phyloP scores from a whole-genome alignment of 768 basidiomycete genomes.

The Macrocybe gigantea region DNA sequence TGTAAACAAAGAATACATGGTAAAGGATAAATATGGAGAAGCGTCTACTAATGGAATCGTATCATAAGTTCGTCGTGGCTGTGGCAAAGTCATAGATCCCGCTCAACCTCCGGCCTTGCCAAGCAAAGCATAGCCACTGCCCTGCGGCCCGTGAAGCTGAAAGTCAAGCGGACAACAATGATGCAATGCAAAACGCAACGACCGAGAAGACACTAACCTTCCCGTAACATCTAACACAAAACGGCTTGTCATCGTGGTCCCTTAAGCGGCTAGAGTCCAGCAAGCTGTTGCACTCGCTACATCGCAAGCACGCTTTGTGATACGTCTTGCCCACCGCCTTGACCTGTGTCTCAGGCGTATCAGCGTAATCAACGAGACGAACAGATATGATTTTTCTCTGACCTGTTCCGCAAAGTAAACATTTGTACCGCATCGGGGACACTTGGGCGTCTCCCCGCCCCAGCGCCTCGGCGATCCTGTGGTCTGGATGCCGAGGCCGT shows the following conservation, averaged over 20 bases:
- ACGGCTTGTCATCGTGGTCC: slow-evolving; percentile 70
- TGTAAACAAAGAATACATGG: not conserved
- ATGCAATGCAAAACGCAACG: too few relatives aligned
- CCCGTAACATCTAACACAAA: slow-evolving; percentile 68
- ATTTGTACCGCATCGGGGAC: slow-evolving; percentile 64
- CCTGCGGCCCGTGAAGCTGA: slow-evolving; percentile 69
- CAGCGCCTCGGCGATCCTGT: slow-evolving; percentile 43
- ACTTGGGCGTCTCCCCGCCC: slow-evolving; percentile 54
- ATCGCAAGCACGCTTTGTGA: slow-evolving; percentile 76
- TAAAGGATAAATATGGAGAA: not conserved
- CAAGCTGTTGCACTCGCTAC: slow-evolving; percentile 58
- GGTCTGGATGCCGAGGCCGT: slow-evolving; percentile 23
- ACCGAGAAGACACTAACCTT: slow-evolving; percentile 35
- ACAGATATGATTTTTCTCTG: not conserved
- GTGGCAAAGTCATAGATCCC: not conserved
- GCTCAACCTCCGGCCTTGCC: slow-evolving; percentile 30
- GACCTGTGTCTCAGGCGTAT: slow-evolving; percentile 35
- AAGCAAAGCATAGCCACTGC: slow-evolving; percentile 69
- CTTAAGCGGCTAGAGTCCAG: slow-evolving; percentile 71
- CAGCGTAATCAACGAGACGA: too few relatives aligned
- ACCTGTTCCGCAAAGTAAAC: slow-evolving; percentile 89
- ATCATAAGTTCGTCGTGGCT: not conserved
- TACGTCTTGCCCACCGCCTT: slow-evolving; percentile 79
- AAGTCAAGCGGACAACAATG: not conserved
- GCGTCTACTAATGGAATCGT: not conserved